Percentiles rank a stretch among this genome's conserved stretches.
phyloP scores from a whole-genome alignment of 2,329 filamentous ascomycete species.

The Paecilomyces sp. region DNA sequence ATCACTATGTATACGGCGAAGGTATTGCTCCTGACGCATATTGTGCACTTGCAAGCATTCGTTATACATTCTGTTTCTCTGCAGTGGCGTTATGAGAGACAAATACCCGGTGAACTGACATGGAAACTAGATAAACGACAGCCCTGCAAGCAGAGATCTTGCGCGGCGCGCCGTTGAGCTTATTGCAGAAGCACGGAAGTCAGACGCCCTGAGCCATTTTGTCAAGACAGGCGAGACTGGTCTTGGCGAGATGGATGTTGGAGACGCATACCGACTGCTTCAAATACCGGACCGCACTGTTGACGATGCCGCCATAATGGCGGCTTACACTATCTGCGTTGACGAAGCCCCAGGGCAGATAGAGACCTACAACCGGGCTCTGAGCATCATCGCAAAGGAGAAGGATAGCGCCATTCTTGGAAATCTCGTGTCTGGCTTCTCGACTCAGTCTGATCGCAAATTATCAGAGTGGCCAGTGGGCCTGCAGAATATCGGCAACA shows the following conservation, averaged over 20 bases:
- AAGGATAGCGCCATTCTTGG: slow-evolving; percentile 31
- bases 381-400: slow-evolving; percentile 40
- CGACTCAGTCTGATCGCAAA: slow-evolving; percentile 22
- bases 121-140: slow-evolving; percentile 41
- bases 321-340: slow-evolving; percentile 41
- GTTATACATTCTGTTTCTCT: background rate
- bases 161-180: slow-evolving; percentile 50
- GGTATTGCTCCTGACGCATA: slow-evolving; percentile 29
- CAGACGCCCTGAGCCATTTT: slow-evolving; percentile 46
- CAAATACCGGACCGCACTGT: slow-evolving; percentile 46
- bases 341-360: slow-evolving; percentile 40
- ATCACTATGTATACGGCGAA: slow-evolving; percentile 51
- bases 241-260: slow-evolving; percentile 48
- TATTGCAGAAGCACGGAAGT: slow-evolving; percentile 54
- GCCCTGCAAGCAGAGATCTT: slow-evolving; percentile 40
- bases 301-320: slow-evolving; percentile 44
- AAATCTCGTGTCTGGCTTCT: slow-evolving; percentile 25
- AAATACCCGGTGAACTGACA: background rate
- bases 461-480: slow-evolving; percentile 66
- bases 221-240: slow-evolving; percentile 45
- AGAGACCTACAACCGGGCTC: slow-evolving; percentile 40
- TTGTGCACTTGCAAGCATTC: background rate
- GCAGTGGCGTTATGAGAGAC: background rate
- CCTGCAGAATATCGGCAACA: slow-evolving; percentile 90
- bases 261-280: slow-evolving; percentile 46